Conservation (phyloP, 2,329 filamentous ascomycete species). For the Podosphaera xanthii region DNA sequence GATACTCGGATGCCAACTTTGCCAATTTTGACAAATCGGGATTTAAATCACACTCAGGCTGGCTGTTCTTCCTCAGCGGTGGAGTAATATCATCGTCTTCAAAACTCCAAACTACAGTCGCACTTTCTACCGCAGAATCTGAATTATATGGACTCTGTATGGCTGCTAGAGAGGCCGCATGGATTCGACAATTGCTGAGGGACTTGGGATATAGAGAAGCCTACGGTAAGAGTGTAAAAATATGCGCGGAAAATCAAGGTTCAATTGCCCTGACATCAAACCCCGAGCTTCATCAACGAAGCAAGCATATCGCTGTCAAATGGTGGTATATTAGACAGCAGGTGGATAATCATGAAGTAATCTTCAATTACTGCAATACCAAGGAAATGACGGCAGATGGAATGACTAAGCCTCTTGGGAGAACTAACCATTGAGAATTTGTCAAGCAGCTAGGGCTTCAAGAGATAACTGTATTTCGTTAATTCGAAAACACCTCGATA, state of each 20-base stretch:
- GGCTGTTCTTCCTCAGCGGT: not conserved
- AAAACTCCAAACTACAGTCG: not conserved
- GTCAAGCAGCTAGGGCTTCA: too few species aligned
- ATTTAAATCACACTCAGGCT: not conserved
- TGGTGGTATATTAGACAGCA: too few species aligned
- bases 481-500: too few species aligned
- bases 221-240: not conserved
- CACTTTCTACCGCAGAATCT: not conserved
- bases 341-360: too few species aligned
- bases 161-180: not conserved
- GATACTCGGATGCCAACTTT: not conserved
- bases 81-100: not conserved
- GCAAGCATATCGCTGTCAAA: too few species aligned
- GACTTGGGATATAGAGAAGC: not conserved
- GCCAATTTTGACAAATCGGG: not conserved
- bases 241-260: not conserved
- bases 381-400: too few species aligned
- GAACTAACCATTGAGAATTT: too few species aligned
- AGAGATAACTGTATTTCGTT: too few species aligned
- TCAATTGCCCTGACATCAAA: not conserved
- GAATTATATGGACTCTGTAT: not conserved
- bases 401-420: too few species aligned
- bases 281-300: too few species aligned
- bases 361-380: too few species aligned
- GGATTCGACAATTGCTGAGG: not conserved